Conservation (phyloP, 2,329 filamentous ascomycete genomes). For the Trichoderma sp. region DNA sequence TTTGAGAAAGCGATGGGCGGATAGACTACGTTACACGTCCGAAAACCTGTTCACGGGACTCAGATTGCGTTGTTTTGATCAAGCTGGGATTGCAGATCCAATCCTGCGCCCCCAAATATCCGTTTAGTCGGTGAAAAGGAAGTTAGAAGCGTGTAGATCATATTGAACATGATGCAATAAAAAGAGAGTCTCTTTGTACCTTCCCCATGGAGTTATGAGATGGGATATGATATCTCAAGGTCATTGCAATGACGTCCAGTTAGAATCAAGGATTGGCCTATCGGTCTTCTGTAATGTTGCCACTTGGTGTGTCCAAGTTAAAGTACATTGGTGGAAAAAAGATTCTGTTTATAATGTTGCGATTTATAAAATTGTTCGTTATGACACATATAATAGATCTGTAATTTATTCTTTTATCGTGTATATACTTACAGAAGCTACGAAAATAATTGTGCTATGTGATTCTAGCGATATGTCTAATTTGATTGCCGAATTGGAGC, state of each 20-base stretch:
- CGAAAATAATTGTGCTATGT: background rate
- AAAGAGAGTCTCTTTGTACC: background rate
- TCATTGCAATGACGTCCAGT: background rate
- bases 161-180: background rate
- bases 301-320: background rate
- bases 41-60: background rate
- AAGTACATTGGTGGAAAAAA: background rate
- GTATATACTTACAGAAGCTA: background rate
- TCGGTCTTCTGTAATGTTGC: background rate
- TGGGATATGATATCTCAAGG: background rate
- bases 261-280: background rate
- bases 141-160: background rate
- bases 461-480: background rate
- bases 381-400: background rate
- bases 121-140: background rate
- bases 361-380: background rate
- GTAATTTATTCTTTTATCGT: background rate
- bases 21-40: background rate
- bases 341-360: background rate
- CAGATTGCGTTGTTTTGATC: background rate
- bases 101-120: background rate
- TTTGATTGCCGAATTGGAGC: constrained; percentile 17
- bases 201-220: background rate
- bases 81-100: background rate
- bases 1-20: background rate